Percentiles rank a stretch among this genome's conserved stretches.
These are phyloP conservation scores for Cryphonectria radicalis DNA, from an alignment of 2,329 filamentous ascomycete species.

Conservation along the genomic window DNA sequence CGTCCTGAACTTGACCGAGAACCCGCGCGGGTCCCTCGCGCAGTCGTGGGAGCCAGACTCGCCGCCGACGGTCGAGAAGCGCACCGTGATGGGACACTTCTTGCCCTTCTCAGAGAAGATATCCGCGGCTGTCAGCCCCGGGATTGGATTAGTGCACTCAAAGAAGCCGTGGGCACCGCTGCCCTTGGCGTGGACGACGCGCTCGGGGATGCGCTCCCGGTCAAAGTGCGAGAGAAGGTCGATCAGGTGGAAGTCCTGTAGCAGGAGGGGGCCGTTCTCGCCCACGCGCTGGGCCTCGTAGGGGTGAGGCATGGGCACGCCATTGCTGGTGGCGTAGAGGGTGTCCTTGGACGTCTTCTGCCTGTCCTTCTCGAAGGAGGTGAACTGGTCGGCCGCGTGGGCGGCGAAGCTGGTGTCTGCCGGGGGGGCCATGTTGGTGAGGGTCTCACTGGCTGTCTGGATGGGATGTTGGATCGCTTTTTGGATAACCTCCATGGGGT, in stretches of 20 bases:
- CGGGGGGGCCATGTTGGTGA: constrained; percentile 30
- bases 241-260: constrained; percentile 65
- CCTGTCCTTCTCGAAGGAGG: constrained; percentile 47
- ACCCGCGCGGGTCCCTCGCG: constrained; percentile 73
- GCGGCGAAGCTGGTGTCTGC: constrained; percentile 43
- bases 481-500: constrained; percentile 12
- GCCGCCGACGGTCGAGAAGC: constrained; percentile 78
- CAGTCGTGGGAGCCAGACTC: constrained; percentile 74
- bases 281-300: constrained; percentile 61
- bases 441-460: constrained; percentile 15
- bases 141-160: constrained; percentile 51
- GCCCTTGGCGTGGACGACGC: constrained; percentile 65
- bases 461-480: constrained; percentile 13
- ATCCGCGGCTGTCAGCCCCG: constrained; percentile 58
- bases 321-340: constrained; percentile 61
- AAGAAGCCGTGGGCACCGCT: constrained; percentile 59
- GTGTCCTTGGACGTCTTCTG: constrained; percentile 43
- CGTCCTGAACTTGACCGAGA: constrained; percentile 74
- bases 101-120: constrained; percentile 67
- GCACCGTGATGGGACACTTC: constrained; percentile 67
- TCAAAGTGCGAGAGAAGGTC: constrained; percentile 65
- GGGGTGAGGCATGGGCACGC: constrained; percentile 59
- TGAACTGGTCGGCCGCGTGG: constrained; percentile 43
- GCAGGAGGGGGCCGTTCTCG: constrained; percentile 61
- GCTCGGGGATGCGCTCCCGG: constrained; percentile 64